Percentiles rank a stretch among this genome's conserved stretches.
These are phyloP conservation scores for Caryocar brasiliense DNA, from an alignment of 441 rosid genomes.

Conservation along the genomic window DNA sequence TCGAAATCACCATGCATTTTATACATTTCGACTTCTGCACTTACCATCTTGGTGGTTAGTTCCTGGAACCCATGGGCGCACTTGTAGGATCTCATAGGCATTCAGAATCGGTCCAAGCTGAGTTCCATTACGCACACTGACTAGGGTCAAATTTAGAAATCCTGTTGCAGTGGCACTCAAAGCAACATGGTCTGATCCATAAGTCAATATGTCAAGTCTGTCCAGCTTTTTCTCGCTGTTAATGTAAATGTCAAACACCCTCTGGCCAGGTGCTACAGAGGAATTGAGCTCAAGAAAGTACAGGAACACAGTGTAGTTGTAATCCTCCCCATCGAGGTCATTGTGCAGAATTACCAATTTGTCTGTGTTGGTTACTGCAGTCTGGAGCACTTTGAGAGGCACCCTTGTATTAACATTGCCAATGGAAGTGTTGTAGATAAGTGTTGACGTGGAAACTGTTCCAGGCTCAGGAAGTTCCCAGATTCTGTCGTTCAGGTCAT, in stretches of 20 bases:
- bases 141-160: constrained; percentile 47
- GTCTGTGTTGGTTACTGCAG: constrained; percentile 26
- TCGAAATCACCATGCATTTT: too few species aligned
- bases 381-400: constrained; percentile 44
- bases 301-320: constrained; percentile 43
- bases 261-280: constrained; percentile 24
- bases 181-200: constrained; percentile 29
- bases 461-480: constrained; percentile 25
- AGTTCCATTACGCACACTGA: constrained; percentile 29
- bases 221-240: constrained; percentile 20
- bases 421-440: background rate
- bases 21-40: background rate
- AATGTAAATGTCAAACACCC: constrained; percentile 45
- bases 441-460: background rate
- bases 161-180: constrained; percentile 29
- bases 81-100: constrained; percentile 56
- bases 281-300: constrained; percentile 49
- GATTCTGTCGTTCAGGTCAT: constrained; percentile 49
- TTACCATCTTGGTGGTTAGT: constrained; percentile 39
- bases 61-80: constrained; percentile 26
- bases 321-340: constrained; percentile 20
- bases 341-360: constrained; percentile 31
- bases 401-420: constrained; percentile 14
- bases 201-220: constrained; percentile 34
- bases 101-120: constrained; percentile 53